Evolutionary conservation across 805 yeast genomes (phyloP), one percentile per base, ranked within the genome.

Genomic region (Hanseniaspora clermontiae): DNA sequence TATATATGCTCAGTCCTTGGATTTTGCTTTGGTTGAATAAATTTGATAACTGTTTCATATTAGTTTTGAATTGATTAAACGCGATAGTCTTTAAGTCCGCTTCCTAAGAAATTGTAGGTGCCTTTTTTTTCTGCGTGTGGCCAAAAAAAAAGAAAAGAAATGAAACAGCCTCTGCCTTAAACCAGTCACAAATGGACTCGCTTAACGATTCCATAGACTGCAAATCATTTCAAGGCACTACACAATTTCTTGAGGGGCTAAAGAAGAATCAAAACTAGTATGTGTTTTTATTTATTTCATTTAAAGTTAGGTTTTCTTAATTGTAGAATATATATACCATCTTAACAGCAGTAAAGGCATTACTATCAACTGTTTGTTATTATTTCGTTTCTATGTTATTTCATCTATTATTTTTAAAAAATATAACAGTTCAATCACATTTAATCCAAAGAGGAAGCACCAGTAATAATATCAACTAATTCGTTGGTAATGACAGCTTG

Each of bases 401-500:
- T 32, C 47, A 51, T 53, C 19, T 32, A 40, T 39, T 32, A 20
- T 51, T 46, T 71, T 11, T 10, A 5, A 34, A 34, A 34, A 34
- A 15, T 24, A 24, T 24, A 24, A 24, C 3, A 4, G 3, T 24
- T 24, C 27, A 24, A 15, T 15, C n/a, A 15, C 40, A 12, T 24
- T 24, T 85, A 91, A 78, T 86, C 96, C 77, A 93, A 83, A 59
- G 97, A 88, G 62, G 97, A 88, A 68, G 98, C 98, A 89, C 98
- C 98, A 68, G 98, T 93, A 74, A 93, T 91, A 70, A 93, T 93
- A 77, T 93, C 98, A 70, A 93, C 98, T 83, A 93, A 79, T 80
- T 93, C 98, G 82, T 93, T 93, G 75, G 97, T 90, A 70, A 91
- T 91, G 70, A 90, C 96, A 65, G 97, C 96, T 81, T 93, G 98